Conservation (phyloP, 2,329 filamentous ascomycete species). For the Arthroderma sp. region DNA sequence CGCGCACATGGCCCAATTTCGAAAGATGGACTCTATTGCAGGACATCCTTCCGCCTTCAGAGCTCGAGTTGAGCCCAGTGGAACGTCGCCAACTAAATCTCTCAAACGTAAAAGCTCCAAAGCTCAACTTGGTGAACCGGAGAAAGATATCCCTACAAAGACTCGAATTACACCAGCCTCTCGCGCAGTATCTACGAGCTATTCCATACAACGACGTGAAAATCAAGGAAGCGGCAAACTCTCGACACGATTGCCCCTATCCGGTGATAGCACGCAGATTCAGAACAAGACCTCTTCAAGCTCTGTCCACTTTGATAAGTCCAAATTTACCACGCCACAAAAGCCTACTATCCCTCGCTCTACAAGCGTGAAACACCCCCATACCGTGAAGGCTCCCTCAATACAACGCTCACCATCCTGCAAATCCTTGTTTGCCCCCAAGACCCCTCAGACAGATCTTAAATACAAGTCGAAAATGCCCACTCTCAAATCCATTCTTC, state of each 20-base stretch:
- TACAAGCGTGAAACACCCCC: conserved; percentile 44
- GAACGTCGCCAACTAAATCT: conserved; percentile 28
- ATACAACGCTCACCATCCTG: conserved; percentile 41
- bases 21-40: conserved; percentile 95
- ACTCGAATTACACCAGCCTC: conserved; percentile 12
- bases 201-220: conserved; percentile 23
- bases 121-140: conserved; percentile 52
- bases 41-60: conserved; percentile 67
- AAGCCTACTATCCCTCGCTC: conserved; percentile 55
- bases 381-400: conserved; percentile 44
- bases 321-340: conserved; percentile 62
- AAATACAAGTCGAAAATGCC: conserved; percentile 32
- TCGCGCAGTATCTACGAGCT: background rate
- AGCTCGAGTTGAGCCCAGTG: conserved; percentile 35
- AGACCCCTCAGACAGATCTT: conserved; percentile 39
- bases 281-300: conserved; percentile 19
- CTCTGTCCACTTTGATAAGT: conserved; percentile 38
- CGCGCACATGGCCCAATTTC: conserved; percentile 75
- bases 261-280: conserved; percentile 14
- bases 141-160: conserved; percentile 34
- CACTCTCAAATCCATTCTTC: conserved; percentile 51
- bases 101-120: conserved; percentile 47
- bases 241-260: conserved; percentile 44
- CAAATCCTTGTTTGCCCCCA: conserved; percentile 36
- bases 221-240: conserved; percentile 56